Percentiles rank a stretch among this genome's conserved stretches.
Conservation (phyloP, 2,329 filamentous ascomycete species). For the Raffaelea deltoideospora region DNA sequence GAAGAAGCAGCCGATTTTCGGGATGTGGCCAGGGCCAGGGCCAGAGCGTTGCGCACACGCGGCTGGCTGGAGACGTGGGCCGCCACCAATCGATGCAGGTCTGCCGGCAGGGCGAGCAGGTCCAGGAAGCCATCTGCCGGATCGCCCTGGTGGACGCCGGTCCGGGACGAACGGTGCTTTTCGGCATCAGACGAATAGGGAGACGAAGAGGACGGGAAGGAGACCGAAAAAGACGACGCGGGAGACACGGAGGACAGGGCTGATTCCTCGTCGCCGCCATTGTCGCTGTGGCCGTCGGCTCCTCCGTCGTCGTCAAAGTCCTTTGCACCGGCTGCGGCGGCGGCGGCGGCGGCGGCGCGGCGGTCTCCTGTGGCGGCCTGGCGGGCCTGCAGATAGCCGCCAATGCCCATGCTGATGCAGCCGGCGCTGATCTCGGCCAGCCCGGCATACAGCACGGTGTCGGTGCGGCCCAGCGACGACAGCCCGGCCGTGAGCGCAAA, state of each 20-base stretch:
- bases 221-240: too few relatives aligned
- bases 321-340: too few relatives aligned
- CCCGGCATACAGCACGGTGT: conserved; percentile 51
- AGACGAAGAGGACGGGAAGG: not conserved
- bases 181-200: not conserved
- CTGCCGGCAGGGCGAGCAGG: conserved; percentile 9
- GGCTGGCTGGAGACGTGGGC: conserved; percentile 7
- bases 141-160: not conserved
- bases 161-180: not conserved
- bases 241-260: not conserved
- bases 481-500: conserved; percentile 61
- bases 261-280: not conserved
- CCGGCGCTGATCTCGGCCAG: conserved; percentile 57
- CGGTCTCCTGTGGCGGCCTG: conserved; percentile 1
- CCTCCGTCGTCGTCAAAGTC: too few relatives aligned
- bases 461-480: conserved; percentile 41
- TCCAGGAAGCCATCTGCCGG: conserved; percentile 8
- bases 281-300: conserved; percentile 11
- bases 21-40: not conserved
- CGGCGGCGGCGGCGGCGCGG: conserved; percentile 6
- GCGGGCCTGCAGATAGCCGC: conserved; percentile 49
- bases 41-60: not conserved
- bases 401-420: conserved; percentile 59
- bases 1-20: too few relatives aligned
- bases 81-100: conserved; percentile 8